phyloP scores from a whole-genome alignment of 2,329 filamentous ascomycete genomes.

The Conoideocrella luteorostrata region DNA sequence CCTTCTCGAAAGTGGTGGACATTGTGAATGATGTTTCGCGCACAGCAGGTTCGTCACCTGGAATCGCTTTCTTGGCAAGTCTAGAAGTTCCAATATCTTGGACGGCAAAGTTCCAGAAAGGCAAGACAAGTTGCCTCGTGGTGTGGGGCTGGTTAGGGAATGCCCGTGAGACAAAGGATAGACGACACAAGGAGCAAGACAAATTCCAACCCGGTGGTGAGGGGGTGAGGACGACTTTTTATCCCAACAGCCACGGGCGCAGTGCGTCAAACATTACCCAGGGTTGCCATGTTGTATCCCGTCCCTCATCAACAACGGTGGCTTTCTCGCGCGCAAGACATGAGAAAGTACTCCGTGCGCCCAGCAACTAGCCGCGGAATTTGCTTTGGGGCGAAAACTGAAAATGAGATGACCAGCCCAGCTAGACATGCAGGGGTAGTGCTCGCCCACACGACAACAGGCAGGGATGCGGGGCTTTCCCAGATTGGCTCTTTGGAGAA shows the following conservation, averaged over 20 bases:
- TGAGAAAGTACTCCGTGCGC: no score
- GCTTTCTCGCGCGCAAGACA: no score
- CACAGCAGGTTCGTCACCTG: no score
- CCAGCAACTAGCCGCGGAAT: no score
- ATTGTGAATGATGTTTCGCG: no score
- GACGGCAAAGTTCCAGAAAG: neutral
- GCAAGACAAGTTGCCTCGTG: conserved; percentile 1
- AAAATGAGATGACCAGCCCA: conserved; percentile 2
- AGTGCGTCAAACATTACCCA: conserved; percentile 3
- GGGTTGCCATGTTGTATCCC: conserved; percentile 7
- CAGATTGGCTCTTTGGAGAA: conserved; percentile 1
- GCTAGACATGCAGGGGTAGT: conserved; percentile 5
- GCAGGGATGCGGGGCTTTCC: conserved; percentile 2
- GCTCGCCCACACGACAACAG: neutral
- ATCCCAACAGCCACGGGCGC: conserved; percentile 7
- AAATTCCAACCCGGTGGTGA: neutral
- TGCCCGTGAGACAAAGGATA: conserved; percentile 5
- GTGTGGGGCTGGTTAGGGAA: conserved; percentile 1
- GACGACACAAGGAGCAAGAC: conserved; percentile 2
- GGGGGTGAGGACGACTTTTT: conserved; percentile 9
- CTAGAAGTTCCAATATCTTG: conserved; percentile 2
- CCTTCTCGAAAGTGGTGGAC: conserved; percentile 10
- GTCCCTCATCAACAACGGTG: neutral
- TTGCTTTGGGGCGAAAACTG: conserved; percentile 1
- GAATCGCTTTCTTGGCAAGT: neutral